Percentiles rank a stretch among this genome's conserved stretches.
phyloP scores from a whole-genome alignment of 2,329 filamentous ascomycete species.

The Hawksworthiomyces lignivorus region DNA sequence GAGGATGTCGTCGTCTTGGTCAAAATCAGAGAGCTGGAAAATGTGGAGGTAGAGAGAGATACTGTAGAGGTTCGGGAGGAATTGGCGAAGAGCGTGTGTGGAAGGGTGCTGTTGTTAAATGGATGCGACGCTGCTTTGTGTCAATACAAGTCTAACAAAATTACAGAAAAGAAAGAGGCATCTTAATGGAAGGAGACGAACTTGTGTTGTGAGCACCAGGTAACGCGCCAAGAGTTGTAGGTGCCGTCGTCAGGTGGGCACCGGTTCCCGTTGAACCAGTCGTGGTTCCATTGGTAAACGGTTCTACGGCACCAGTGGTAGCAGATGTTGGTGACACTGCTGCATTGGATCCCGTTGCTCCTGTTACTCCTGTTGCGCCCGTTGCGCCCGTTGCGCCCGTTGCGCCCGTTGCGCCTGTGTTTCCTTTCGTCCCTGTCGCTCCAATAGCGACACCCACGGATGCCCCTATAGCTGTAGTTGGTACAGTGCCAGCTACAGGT shows the following conservation, averaged over 20 bases:
- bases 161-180: background rate
- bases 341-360: background rate
- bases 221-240: background rate
- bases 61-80: conserved; percentile 17
- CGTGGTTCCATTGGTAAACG: conserved; percentile 4
- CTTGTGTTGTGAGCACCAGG: background rate
- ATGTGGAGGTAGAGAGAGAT: conserved; percentile 7
- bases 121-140: background rate
- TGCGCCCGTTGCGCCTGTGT: no score
- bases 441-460: background rate
- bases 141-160: background rate
- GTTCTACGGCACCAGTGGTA: background rate
- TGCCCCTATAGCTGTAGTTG: background rate
- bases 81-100: conserved; percentile 19
- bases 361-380: background rate
- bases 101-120: conserved; percentile 6
- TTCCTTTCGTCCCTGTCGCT: background rate
- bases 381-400: background rate
- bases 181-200: background rate
- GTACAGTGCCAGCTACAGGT: no score
- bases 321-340: background rate
- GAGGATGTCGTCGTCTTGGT: no score
- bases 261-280: background rate
- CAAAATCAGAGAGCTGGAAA: conserved; percentile 8
- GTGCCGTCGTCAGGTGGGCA: conserved; percentile 4